Percentiles rank a stretch among this genome's conserved stretches.
Conservation (phyloP, 106 monocot species). For the Allium sativum region DNA sequence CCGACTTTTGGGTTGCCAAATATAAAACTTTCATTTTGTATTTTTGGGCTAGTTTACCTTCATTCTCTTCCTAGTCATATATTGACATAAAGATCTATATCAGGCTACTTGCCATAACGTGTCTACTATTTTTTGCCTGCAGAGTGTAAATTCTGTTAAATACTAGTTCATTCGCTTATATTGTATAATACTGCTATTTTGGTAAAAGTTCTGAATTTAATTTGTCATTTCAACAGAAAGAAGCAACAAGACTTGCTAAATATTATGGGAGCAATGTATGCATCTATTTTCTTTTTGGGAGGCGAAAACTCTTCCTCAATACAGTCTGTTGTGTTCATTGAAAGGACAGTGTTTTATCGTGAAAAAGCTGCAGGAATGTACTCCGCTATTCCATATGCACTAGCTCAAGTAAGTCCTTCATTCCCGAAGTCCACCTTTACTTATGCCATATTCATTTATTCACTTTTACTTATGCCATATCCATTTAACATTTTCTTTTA, state of each 20-base stretch:
- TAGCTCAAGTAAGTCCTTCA: conserved; percentile 59
- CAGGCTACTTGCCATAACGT: no score
- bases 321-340: conserved; percentile 64
- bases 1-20: no score
- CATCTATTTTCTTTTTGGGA: conserved; percentile 64
- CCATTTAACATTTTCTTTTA: background rate
- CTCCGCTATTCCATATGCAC: conserved; percentile 75
- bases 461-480: background rate
- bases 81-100: no score
- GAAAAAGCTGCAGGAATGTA: conserved; percentile 96
- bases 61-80: no score
- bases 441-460: background rate
- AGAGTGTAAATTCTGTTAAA: no score
- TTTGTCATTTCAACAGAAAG: conserved; percentile 26
- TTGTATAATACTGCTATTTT: no score
- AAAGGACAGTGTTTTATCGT: conserved; percentile 86
- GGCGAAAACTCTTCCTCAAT: conserved; percentile 41
- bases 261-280: conserved; percentile 63
- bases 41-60: no score
- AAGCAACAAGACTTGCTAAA: conserved; percentile 66
- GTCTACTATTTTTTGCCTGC: no score
- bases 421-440: background rate
- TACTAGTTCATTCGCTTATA: no score
- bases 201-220: no score
- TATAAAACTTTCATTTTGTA: no score